A percentile compares a stretch with the other conserved stretches of the same genome.
Conservation (phyloP, 306 rosid genomes). For the Gastrolobium villosum region DNA sequence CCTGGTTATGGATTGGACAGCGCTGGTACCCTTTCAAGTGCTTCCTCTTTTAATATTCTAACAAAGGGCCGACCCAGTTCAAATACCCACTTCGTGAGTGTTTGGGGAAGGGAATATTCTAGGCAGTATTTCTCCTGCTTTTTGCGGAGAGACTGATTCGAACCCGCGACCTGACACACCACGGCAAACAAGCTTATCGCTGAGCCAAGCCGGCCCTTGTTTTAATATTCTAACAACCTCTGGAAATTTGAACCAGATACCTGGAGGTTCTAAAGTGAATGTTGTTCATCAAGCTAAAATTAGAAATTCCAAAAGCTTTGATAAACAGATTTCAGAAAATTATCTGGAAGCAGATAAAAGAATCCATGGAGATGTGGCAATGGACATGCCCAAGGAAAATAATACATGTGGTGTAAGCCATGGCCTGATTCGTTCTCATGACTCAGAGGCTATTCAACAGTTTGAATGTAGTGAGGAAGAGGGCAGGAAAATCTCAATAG, state of each 20-base stretch:
- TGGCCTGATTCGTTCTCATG: slow-evolving; percentile 57
- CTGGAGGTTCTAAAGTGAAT: slow-evolving; percentile 51
- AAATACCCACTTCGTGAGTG: too few species aligned
- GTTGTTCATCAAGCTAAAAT: slow-evolving; percentile 51
- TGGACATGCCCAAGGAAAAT: slow-evolving; percentile 50
- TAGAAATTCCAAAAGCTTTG: slow-evolving; percentile 52
- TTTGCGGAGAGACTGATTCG: too few species aligned
- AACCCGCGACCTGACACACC: too few species aligned
- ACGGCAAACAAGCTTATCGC: too few species aligned
- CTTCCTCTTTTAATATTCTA: slow-evolving; percentile 48
- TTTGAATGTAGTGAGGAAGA: slow-evolving; percentile 53
- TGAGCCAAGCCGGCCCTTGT: too few species aligned
- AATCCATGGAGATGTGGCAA: slow-evolving; percentile 47
- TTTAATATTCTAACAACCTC: slow-evolving; percentile 54
- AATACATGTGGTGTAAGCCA: slow-evolving; percentile 49
- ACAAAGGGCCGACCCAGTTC: too few species aligned
- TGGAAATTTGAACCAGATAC: slow-evolving; percentile 50
- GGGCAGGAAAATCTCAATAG: slow-evolving; percentile 50
- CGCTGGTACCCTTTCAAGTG: slow-evolving; percentile 51
- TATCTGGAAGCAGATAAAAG: slow-evolving; percentile 49
- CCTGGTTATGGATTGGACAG: slow-evolving; percentile 47
- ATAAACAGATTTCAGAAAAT: slow-evolving; percentile 51
- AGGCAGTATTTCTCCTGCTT: too few species aligned
- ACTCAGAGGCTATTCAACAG: slow-evolving; percentile 47
- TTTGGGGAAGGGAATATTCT: too few species aligned